Evolutionary conservation across 75 land plant species (phyloP), one percentile per base, ranked within the genome.

Genomic region (Pinus tabuliformis): DNA sequence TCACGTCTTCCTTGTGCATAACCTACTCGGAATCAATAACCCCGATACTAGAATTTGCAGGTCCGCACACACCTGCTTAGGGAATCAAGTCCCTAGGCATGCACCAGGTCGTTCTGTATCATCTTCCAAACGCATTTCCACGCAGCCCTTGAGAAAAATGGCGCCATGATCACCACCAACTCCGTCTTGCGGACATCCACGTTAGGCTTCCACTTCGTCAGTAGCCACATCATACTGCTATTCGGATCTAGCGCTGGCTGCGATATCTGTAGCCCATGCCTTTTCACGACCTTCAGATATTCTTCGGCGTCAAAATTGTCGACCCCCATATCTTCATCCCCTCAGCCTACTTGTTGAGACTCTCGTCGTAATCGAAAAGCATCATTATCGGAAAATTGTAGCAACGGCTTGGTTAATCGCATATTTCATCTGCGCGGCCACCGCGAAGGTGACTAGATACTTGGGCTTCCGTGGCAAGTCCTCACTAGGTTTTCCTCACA

Each of bases 51-150:
- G 49, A 6, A 42, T 42, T 42, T 42, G 49, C 6, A 42, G 49
- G 81, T 77, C 62, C 56, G 3, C 75, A 42, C 49, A 42, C 85
- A 80, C 30, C 82, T 76, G 24, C 65, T 61, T 5, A 80, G 74
- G 28, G 24, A 72, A 75, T 83, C 85, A 71, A 83, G 57, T 22
- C 85, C 85, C 85, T 83, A 83, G 13, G 84, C 83, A 72, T 83
- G 85, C 20, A 85, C 80, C 58, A 81, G 75, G 49, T 81, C 80
- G 57, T 78, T 81, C 79, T 84, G 86, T 21, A 84, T 84, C 22
- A 84, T 72, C 64, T 84, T 75, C 86, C 86, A 84, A 5, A 84
- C 79, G 62, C 86, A 84, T 16, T 54, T 72, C 86, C 86, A 84
- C 5, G 83, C 86, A 21, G 59, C 63, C 3, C 63, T 62, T 3